Conservation (phyloP, 306 rosid genomes). For the Sophora flavescens region DNA sequence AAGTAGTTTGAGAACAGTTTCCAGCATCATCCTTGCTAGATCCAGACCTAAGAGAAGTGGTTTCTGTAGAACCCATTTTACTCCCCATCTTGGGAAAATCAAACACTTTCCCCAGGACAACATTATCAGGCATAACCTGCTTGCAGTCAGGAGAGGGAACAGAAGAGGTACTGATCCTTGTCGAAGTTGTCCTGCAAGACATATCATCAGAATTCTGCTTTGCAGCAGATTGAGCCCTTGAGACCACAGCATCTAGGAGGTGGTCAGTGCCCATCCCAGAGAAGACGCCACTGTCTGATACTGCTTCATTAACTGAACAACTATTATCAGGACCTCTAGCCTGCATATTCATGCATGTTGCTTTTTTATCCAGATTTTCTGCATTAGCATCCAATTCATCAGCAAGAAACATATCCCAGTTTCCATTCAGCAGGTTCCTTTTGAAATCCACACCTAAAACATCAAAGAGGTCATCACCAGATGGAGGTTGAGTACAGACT, state of each 20-base stretch:
- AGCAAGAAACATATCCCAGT: slow-evolving; percentile 59
- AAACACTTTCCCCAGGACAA: slow-evolving; percentile 48
- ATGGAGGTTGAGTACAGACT: slow-evolving; percentile 52
- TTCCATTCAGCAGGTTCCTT: slow-evolving; percentile 61
- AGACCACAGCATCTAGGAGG: slow-evolving; percentile 95
- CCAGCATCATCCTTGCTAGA: slow-evolving; percentile 66
- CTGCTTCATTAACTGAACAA: slow-evolving; percentile 51
- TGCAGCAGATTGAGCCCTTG: slow-evolving; percentile 60
- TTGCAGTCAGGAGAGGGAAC: slow-evolving; percentile 61
- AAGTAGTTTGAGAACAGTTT: slow-evolving; percentile 73
- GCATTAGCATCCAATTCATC: slow-evolving; percentile 43
- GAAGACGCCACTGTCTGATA: slow-evolving; percentile 58
- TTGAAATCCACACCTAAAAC: slow-evolving; percentile 80
- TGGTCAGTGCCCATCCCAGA: slow-evolving; percentile 64
- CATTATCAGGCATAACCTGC: slow-evolving; percentile 55
- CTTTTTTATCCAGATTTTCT: slow-evolving; percentile 46
- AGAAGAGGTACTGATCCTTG: slow-evolving; percentile 73
- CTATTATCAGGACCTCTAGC: slow-evolving; percentile 51
- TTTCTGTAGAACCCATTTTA: slow-evolving; percentile 59
- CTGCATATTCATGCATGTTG: slow-evolving; percentile 41
- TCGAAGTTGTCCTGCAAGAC: slow-evolving; percentile 82
- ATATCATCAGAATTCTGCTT: slow-evolving; percentile 79
- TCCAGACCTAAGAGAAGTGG: slow-evolving; percentile 67
- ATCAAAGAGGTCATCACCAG: slow-evolving; percentile 89
- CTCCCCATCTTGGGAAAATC: slow-evolving; percentile 58